Evolutionary conservation across 1,284 basidiomycete species (phyloP), one percentile per base, ranked within the genome.

Genomic region (Prillingera fragicola): DNA sequence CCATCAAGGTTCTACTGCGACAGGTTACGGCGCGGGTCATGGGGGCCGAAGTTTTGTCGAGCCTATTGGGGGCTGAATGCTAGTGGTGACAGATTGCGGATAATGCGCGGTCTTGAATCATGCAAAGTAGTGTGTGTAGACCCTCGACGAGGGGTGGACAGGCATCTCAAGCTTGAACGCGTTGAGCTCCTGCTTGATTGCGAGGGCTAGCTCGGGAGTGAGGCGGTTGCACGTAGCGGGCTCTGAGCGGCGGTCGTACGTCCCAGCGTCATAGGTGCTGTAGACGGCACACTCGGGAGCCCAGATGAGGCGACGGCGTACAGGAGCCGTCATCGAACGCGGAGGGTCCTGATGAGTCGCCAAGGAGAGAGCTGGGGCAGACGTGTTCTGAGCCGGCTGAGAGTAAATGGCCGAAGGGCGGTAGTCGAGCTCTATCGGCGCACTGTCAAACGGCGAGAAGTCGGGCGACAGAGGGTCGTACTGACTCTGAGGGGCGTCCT

Each of bases 121-220:
- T 52, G 77, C 76, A 63, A 80, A 80, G 69, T 79, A 80, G 61
- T 81, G 79, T 39, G 79, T 81, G 69, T 92, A 83, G 62, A 85
- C 80, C 68, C 87, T 81, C 71, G 86, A 89, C 37, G 83, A 75
- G 53, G 85, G 83, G 71, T 95, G 91, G 50, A 96, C 88, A 64
- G 90, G 87, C 91, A 96, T 95, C 73, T 95, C 91, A 85, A 95
- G 88, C 78, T 95, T 95, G 75, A 86, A 95, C 50, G 87, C 89
- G 73, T 95, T 92, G 35, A 94, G 75, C 74, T 92, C 88, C 72
- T 92, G 88, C 77, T 96, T 96, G 72, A 96, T 96, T 54, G 85
- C 78, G 76, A 95, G 87, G 33, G 94, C 94, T 59, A 97, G 75
- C 50, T 85, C 82, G 34, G 94, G 94, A 40, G 94, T 98, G 59